Conservation (phyloP, 1,139 yeast species). For the Suhomyces guaymorum region DNA sequence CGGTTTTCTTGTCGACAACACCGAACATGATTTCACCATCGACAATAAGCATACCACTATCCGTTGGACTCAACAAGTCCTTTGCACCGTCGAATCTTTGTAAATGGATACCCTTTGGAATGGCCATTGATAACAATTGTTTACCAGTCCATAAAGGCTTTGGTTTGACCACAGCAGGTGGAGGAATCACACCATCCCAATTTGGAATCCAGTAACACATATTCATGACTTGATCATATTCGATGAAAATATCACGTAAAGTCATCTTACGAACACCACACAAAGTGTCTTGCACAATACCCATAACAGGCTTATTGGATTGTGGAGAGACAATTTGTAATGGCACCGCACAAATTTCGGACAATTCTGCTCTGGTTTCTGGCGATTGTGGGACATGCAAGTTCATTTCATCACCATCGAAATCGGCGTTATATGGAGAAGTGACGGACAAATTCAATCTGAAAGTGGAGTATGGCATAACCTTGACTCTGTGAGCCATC, state of each 20-base stretch:
- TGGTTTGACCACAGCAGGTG: constrained; percentile 92
- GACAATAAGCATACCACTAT: constrained; percentile 86
- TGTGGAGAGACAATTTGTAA: constrained; percentile 97
- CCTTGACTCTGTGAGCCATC: constrained; percentile 99
- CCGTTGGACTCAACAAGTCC: constrained; percentile 81
- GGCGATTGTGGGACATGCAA: constrained; percentile 99
- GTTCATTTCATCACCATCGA: constrained; percentile 99
- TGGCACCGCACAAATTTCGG: constrained; percentile 95
- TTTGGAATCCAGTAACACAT: constrained; percentile 96
- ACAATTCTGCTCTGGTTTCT: constrained; percentile 94
- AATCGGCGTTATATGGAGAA: constrained; percentile 98
- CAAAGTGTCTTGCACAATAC: constrained; percentile 97
- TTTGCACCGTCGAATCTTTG: constrained; percentile 91
- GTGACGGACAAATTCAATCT: constrained; percentile 95
- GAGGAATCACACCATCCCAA: constrained; percentile 99
- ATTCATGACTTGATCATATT: constrained; percentile 93
- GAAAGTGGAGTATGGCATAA: constrained; percentile 98
- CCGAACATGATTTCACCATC: constrained; percentile 97
- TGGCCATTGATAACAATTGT: constrained; percentile 87
- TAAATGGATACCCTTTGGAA: constrained; percentile 93
- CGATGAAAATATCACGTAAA: constrained; percentile 82
- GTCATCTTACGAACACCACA: constrained; percentile 98
- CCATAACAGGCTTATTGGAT: constrained; percentile 99
- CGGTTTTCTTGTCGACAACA: constrained; percentile 96
- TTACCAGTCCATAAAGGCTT: constrained; percentile 98